A percentile compares a stretch with the other conserved stretches of the same genome.
Conservation (phyloP, 441 rosid genomes). For the Pelargonium australe region DNA sequence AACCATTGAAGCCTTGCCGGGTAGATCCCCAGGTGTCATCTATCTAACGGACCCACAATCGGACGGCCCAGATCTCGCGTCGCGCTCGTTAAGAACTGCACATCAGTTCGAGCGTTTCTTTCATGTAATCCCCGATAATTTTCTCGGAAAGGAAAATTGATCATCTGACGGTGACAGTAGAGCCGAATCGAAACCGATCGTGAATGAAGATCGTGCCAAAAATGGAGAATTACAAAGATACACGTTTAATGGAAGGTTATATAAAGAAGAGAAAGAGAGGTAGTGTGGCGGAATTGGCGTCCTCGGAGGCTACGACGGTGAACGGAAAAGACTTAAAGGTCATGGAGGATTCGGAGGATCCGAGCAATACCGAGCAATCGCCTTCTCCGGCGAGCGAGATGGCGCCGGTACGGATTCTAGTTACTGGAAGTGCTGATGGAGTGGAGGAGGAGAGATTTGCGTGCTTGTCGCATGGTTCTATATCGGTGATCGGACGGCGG, state of each 20-base stretch:
- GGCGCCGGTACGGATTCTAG: background rate
- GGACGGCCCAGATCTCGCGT: slow-evolving; percentile 1
- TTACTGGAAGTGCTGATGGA: background rate
- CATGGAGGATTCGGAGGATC: background rate
- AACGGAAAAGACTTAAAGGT: slow-evolving; percentile 1
- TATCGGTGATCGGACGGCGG: slow-evolving; percentile 33
- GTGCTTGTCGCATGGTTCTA: slow-evolving; percentile 26
- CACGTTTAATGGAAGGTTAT: no score
- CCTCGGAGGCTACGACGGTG: background rate
- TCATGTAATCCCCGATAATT: background rate
- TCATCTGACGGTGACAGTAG: background rate
- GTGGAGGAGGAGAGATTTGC: background rate
- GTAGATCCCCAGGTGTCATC: slow-evolving; percentile 4
- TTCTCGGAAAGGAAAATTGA: background rate
- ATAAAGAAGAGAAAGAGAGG: slow-evolving; percentile 6
- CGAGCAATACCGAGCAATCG: background rate
- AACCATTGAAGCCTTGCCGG: background rate
- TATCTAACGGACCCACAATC: background rate
- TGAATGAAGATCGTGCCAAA: background rate
- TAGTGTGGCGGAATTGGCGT: slow-evolving; percentile 1
- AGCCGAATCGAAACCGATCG: background rate
- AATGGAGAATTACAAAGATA: background rate
- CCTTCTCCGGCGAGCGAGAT: background rate
- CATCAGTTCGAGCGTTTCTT: background rate
- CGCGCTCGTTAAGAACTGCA: background rate